Base-by-base conservation (phyloP, 768 basidiomycete species). In the Gyrodon lividus region DNA sequence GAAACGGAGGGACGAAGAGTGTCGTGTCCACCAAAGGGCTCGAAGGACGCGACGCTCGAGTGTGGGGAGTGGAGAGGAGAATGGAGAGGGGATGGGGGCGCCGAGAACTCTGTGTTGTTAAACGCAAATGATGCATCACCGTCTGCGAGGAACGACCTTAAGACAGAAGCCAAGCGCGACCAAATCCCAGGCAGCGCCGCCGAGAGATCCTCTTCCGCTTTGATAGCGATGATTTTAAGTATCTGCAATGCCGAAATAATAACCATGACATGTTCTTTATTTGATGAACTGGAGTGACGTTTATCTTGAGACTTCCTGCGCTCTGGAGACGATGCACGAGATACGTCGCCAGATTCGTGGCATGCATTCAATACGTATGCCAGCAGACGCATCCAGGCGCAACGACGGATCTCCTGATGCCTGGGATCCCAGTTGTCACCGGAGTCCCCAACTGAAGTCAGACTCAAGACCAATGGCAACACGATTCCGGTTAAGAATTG, bases 111-210 rank as follows among this genome's bases (percentile, higher is more conserved):
- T 10, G 70, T 66, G 1, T 59, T 50, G 16, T 57, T 67, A n/a
- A 82, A 52, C 4, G 80, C 80, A 61, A 90, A 89, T n/a, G 68
- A 67, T 0, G 82, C 84, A 57, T 76, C 79, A 4, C 87, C 88
- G 33, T 83, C 82, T 1, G 61, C 66, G 20, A 92, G 66, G 6
- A 79, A 67, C 0, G 71, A 64, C 55, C 69, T 76, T 42, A 89
- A 65, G 46, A 85, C 78, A 2, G 68, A 52, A 2, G 78, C 79
- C n/a, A 89, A 52, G n/a, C 81, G 74, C 17, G 71, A 66, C 87
- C 87, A 92, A 17, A 86, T 70, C 10, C 79, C 81, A 14, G 82
- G 78, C 9, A 84, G 60, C 30, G 72, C 65, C 0, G 67, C 65
- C 3, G 82, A 81, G 14, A 90, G 70, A 42, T 87, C 87, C 17